Evolutionary conservation across 2,329 filamentous ascomycete genomes (phyloP).

Genomic region (Aureobasidium namibiae): DNA sequence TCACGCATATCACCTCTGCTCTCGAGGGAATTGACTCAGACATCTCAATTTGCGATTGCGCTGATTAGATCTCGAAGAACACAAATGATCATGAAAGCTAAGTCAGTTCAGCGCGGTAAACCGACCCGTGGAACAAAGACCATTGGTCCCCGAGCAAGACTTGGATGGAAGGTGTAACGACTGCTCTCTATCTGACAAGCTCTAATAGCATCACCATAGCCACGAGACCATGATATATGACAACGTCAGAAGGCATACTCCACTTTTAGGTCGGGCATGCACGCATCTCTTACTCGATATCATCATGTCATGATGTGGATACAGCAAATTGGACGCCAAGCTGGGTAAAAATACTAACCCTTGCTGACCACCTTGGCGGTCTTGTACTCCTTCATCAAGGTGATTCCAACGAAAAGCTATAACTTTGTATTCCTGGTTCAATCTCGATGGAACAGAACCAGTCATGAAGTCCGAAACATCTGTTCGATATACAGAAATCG

Average conservation of each 20-base stretch:
- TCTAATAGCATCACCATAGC: not conserved
- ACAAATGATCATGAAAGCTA: too few relatives aligned
- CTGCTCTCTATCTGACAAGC: not conserved
- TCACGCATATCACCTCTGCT: too few relatives aligned
- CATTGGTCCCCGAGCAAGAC: too few relatives aligned
- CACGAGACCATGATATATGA: not conserved
- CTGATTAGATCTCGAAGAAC: too few relatives aligned
- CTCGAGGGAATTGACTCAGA: too few relatives aligned
- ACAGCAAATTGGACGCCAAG: not conserved
- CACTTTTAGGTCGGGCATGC: not conserved
- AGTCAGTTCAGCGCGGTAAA: not conserved
- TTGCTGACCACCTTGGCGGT: not conserved
- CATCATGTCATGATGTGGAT: not conserved
- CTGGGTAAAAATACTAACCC: not conserved
- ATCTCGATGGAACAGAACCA: not conserved
- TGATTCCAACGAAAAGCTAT: not conserved
- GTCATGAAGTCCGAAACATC: conserved; percentile 3
- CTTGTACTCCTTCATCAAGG: not conserved
- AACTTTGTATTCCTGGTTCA: too few relatives aligned
- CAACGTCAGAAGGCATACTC: not conserved
- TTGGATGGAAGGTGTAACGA: conserved; percentile 17
- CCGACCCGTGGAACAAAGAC: too few relatives aligned
- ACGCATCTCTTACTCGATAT: not conserved
- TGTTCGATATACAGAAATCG: not conserved
- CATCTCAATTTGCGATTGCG: too few relatives aligned